Conservation (phyloP, 2,329 filamentous ascomycete genomes). For the Cordyceps cateniannulata region DNA sequence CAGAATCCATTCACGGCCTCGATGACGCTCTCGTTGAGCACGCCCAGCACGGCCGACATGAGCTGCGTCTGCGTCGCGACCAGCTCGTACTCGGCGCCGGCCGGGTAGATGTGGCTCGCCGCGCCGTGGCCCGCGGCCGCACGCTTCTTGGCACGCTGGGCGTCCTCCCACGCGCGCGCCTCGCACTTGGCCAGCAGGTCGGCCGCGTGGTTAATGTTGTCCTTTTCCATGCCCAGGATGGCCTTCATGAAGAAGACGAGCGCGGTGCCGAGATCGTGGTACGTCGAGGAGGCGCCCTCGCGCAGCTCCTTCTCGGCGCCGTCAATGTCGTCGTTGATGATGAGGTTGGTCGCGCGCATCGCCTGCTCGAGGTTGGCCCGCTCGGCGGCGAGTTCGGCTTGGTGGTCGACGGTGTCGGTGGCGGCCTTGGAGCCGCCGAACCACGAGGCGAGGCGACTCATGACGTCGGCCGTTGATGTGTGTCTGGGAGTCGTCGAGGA, state of each 20-base stretch:
- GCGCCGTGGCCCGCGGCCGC: slow-evolving; percentile 26
- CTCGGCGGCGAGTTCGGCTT: slow-evolving; percentile 34
- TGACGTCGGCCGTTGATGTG: slow-evolving; percentile 19
- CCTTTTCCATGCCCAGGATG: slow-evolving; percentile 84
- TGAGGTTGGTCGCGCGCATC: slow-evolving; percentile 59
- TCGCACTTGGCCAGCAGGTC: slow-evolving; percentile 69
- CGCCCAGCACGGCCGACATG: slow-evolving; percentile 81
- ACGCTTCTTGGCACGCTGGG: slow-evolving; percentile 66
- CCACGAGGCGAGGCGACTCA: slow-evolving; percentile 46
- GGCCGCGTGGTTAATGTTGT: slow-evolving; percentile 78
- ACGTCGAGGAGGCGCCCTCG: slow-evolving; percentile 66
- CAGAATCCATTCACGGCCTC: slow-evolving; percentile 91
- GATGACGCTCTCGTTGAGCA: slow-evolving; percentile 86
- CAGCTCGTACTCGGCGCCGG: slow-evolving; percentile 80
- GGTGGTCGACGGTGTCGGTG: slow-evolving; percentile 24
- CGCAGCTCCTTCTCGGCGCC: slow-evolving; percentile 68
- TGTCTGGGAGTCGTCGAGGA: neutral
- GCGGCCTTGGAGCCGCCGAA: slow-evolving; percentile 33
- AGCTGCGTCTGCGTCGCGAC: slow-evolving; percentile 80
- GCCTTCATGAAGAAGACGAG: slow-evolving; percentile 81
- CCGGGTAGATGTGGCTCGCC: slow-evolving; percentile 53
- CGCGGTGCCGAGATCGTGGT: slow-evolving; percentile 77
- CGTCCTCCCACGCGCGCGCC: slow-evolving; percentile 66
- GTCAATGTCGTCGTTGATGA: slow-evolving; percentile 88
- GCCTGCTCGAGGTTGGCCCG: slow-evolving; percentile 52